Evolutionary conservation across 2,329 filamentous ascomycete genomes (phyloP).

Genomic region (Xylaria sp.): DNA sequence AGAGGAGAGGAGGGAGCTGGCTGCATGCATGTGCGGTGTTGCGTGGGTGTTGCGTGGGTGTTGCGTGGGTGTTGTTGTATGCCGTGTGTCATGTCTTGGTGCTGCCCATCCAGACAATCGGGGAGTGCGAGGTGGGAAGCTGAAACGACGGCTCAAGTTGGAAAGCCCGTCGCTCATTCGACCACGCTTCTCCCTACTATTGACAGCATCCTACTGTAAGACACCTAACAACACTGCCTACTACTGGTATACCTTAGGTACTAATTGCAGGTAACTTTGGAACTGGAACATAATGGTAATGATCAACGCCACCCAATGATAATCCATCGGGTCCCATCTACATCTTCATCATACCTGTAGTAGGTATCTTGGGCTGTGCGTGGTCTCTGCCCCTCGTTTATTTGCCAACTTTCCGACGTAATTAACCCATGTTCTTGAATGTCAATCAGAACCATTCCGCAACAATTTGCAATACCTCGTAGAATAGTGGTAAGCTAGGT

Average conservation of each 20-base stretch:
- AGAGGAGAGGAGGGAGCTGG: neutral
- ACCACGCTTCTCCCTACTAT: constrained; percentile 14
- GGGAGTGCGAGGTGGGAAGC: neutral
- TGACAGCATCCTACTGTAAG: neutral
- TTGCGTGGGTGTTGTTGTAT: no score
- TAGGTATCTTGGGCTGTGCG: no score
- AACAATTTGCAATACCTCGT: no score
- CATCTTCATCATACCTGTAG: no score
- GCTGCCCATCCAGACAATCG: constrained; percentile 17
- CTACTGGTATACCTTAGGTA: no score
- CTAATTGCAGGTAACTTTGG: no score
- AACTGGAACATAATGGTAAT: no score
- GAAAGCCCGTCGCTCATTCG: constrained; percentile 10
- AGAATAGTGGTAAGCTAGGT: neutral
- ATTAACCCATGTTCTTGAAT: no score
- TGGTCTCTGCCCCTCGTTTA: neutral
- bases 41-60: no score
- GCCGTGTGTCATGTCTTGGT: constrained; percentile 18
- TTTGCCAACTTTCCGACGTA: no score
- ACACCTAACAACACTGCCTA: neutral
- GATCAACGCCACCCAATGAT: constrained; percentile 6
- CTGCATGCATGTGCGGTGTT: constrained; percentile 8
- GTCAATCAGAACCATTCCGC: no score
- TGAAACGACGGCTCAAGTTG: constrained; percentile 6
- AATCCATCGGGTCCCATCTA: neutral